Evolutionary conservation across 129 eudicot species (phyloP), one percentile per base, ranked within the genome.

Genomic region (Heracleum sosnowskyi): DNA sequence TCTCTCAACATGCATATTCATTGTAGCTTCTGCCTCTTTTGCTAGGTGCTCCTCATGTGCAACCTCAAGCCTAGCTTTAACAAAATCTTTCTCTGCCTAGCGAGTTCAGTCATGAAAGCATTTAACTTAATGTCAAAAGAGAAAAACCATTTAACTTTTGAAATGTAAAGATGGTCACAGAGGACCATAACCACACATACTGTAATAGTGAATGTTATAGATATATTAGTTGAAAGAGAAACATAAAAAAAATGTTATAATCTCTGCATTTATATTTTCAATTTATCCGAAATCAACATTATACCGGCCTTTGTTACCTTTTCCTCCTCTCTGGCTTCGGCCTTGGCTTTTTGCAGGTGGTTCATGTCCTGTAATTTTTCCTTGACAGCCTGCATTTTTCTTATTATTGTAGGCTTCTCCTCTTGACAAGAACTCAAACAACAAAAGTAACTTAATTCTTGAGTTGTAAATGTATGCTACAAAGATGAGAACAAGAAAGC

Each of bases 11-110:
- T 93, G 98, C 66, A 81, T 29, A 40, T 90, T 88, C 96, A 90
- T 93, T 11, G 78, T 84, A 1, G 89, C 92, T 84, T 93, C 94
- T 1, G 97, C 98, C 68, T 90, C 96, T 75, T 77, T 85, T 0
- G 97, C 97, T 39, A 88, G 73, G 73, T 92, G 81, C 11, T 88
- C 85, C 83, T 93, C 98, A 42, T 86, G 91, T 6, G 98, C 98
- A 29, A 93, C 90, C 16, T 87, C 84, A 1, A 81, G 71, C 71
- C 91, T 80, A 0, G 89, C 82, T 79, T 91, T 87, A 0, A 91
- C 93, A 78, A 87, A 10, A 16, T 93, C 93, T 81, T 82, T 89
- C 76, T 89, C 88, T 10, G 75, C 92, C 94, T 93, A 71, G 53
- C 5, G 22, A 49, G 24, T 49, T 47, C 22, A 47, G 53, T 47